Conservation (phyloP, 148 eudicot species). For the Vaccinium corymbosum region DNA sequence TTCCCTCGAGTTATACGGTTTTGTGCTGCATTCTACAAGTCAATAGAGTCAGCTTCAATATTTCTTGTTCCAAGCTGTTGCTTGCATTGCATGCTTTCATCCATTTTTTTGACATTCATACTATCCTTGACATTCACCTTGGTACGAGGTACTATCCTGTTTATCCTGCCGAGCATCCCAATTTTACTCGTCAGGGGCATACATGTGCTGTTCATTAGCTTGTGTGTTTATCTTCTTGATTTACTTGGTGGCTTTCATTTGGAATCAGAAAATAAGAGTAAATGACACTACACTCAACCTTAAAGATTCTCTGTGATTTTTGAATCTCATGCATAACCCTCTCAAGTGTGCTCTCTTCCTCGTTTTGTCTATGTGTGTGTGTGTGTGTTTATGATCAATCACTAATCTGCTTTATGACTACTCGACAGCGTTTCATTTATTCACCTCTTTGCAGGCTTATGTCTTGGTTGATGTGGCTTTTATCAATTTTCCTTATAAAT, state of each 20-base stretch:
- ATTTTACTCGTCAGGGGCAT: neutral
- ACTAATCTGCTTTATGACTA: neutral
- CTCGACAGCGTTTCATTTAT: neutral
- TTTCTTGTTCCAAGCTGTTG: neutral
- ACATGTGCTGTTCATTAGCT: neutral
- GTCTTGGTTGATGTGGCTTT: neutral
- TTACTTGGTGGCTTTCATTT: neutral
- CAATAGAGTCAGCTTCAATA: neutral
- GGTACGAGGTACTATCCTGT: neutral
- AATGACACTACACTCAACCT: neutral
- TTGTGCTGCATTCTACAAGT: constrained; percentile 12
- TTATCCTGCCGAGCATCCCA: neutral
- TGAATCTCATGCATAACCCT: neutral
- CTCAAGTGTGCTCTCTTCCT: neutral
- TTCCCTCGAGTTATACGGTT: neutral
- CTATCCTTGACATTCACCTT: neutral
- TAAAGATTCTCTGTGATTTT: neutral
- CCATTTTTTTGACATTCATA: neutral
- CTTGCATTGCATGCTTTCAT: neutral
- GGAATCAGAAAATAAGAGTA: neutral
- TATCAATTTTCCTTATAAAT: neutral
- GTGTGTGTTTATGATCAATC: too few species aligned
- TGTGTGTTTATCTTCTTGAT: neutral
- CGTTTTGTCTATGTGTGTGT: neutral
- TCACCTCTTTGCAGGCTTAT: neutral